Base-by-base conservation (phyloP, 345 rosid genomes). In the Populus nigra region DNA sequence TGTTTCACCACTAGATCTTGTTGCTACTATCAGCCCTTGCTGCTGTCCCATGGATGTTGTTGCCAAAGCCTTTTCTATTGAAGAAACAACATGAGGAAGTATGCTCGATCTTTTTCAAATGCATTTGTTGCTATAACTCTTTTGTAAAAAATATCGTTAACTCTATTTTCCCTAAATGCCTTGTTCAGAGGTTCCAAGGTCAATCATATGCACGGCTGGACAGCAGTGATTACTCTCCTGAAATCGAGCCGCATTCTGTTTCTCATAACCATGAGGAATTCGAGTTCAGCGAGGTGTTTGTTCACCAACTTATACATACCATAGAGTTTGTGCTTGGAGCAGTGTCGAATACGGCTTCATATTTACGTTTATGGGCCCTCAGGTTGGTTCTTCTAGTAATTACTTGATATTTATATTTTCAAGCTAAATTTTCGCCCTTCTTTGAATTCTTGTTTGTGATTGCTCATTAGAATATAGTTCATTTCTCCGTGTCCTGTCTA, bases 271-370 rank as follows among this genome's bases (percentile, higher is more conserved):
- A 93, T 22, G 98, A 87, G 80, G 98, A 96, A 79, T 96, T 96
- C 67, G 97, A 96, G 82, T 96, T 96, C 87, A 88, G 97, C 35
- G 99, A 96, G 88, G 86, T 96, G 69, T 96, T 96, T 76, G 98
- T 93, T 62, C 96, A 96, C 84, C 99, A 96, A 76, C 91, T 96
- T 70, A 96, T 96, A 73, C 99, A 96, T 84, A 93, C 99, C 41
- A 96, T 96, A 35, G 99, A 96, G 82, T 96, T 96, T 84, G 99
- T 96, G 65, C 98, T 96, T 62, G 98, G 98, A 72, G 97, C 98
- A 69, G 98, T 96, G 69, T 96, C 99, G 23, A 96, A 96, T 86
- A 96, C 98, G 15, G 99, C 99, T 77, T 96, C 99, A 8, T 96
- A 93, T 83, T 93, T 96, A 69, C 96, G 97, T 65, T 81, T 96